Evolutionary conservation across 352 stramenopile genomes (phyloP), one percentile per base, ranked within the genome.

Genomic region (Lagenidium giganteum): DNA sequence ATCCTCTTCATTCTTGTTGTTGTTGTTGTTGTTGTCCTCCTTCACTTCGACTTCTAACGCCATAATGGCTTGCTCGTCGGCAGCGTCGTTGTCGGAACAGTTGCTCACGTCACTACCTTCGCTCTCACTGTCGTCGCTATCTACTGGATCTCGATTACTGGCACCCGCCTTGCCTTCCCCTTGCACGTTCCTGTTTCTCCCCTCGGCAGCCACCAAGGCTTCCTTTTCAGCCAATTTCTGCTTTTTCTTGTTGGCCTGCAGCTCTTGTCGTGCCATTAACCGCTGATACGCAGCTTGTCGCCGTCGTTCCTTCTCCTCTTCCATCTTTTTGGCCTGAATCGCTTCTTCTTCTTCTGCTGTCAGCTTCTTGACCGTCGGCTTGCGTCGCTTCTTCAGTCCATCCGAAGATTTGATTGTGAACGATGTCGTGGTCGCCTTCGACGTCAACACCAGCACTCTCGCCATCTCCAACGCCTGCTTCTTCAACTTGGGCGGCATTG

Each of bases 91-190:
- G 24, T 85, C 71, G 0, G 71, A 87, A 37, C 70, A 82, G 36
- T 87, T 85, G 33, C 71, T 85, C 25, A 86, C 73, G 1, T 90
- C 77, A 22, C 72, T 87, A 2, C 48, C 57, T 38, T 78, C 61
- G 29, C 68, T 83, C 29, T 71, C 63, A 32, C 54, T 62, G n/a
- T 57, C 61, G 1, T 49, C 67, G 0, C 57, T 36, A 12, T 22
- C 31, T 18, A 51, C 35, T 4, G 9, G 5, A 21, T n/a, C n/a
- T n/a, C n/a, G n/a, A n/a, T n/a, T n/a, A n/a, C n/a, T n/a, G n/a
- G n/a, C n/a, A n/a, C n/a, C n/a, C n/a, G n/a, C n/a, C n/a, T n/a
- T n/a, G n/a, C n/a, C n/a, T n/a, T n/a, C n/a, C n/a, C n/a, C n/a
- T n/a, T n/a, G n/a, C n/a, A n/a, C n/a, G n/a, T n/a, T n/a, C n/a